A percentile compares a stretch with the other conserved stretches of the same genome.
phyloP scores from a whole-genome alignment of 2,329 filamentous ascomycete genomes.

The Aureobasidium sp. region DNA sequence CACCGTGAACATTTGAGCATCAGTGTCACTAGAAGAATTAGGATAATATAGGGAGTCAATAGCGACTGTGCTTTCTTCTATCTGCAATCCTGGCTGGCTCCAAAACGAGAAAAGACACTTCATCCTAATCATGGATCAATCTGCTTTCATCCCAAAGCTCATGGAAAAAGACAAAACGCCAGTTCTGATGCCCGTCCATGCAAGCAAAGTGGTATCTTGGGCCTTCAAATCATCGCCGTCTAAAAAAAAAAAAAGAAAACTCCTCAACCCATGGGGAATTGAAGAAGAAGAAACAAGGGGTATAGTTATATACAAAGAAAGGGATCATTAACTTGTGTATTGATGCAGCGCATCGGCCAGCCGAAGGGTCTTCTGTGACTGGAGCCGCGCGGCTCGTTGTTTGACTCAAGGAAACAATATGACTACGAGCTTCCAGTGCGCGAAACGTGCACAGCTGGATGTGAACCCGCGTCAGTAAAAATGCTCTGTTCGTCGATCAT shows the following conservation, averaged over 20 bases:
- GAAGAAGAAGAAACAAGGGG: background rate
- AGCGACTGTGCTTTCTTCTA: constrained; percentile 2
- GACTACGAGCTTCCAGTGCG: constrained; percentile 5
- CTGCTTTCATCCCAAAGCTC: background rate
- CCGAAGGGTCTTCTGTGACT: background rate
- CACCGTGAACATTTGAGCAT: background rate
- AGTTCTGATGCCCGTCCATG: constrained; percentile 7
- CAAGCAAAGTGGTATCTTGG: constrained; percentile 10
- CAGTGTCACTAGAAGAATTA: background rate
- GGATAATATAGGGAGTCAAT: background rate
- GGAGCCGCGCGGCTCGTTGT: background rate
- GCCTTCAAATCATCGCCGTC: background rate
- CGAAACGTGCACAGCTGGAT: constrained; percentile 8
- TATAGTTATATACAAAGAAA: constrained; percentile 15
- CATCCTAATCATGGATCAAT: background rate
- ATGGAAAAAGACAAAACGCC: constrained; percentile 2
- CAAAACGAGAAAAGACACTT: background rate
- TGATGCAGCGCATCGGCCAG: constrained; percentile 5
- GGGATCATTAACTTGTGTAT: constrained; percentile 6
- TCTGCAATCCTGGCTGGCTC: constrained; percentile 4
- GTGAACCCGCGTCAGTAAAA: background rate
- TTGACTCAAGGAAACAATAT: background rate
- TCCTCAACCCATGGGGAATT: background rate
- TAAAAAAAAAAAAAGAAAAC: background rate
- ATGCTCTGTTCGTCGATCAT: constrained; percentile 13